Conservation (phyloP, 2,329 filamentous ascomycete genomes). For the Botrytis fragariae region DNA sequence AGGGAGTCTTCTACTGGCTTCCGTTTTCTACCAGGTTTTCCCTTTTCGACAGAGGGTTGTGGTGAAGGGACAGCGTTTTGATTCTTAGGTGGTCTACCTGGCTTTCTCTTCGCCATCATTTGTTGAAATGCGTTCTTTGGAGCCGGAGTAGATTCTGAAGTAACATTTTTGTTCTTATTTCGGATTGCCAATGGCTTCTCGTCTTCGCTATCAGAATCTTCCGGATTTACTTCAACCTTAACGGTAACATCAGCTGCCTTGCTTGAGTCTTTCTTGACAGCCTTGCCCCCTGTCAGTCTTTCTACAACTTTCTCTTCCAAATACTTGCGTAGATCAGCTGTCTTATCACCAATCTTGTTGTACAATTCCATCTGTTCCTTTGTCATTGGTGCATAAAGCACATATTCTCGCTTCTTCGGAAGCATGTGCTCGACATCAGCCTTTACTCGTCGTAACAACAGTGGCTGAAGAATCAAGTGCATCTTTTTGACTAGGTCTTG, state of each 20-base stretch:
- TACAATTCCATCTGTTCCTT: constrained; percentile 90
- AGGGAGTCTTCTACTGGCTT: constrained; percentile 45
- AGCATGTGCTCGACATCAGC: constrained; percentile 86
- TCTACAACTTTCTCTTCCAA: constrained; percentile 77
- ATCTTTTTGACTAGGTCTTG: constrained; percentile 81
- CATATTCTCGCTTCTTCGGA: constrained; percentile 96
- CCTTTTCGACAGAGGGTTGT: not conserved
- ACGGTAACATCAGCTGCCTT: constrained; percentile 20
- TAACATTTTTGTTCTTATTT: constrained; percentile 29
- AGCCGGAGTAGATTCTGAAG: constrained; percentile 15
- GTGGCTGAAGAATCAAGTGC: constrained; percentile 87
- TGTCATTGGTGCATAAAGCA: constrained; percentile 89
- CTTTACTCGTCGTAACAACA: constrained; percentile 84
- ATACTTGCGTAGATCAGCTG: constrained; percentile 65
- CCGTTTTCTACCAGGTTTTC: constrained; percentile 53
- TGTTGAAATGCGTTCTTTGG: constrained; percentile 48
- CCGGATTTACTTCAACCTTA: constrained; percentile 22
- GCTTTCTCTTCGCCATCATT: constrained; percentile 39
- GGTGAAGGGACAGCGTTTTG: not conserved
- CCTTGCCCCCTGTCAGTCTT: constrained; percentile 52
- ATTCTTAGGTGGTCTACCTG: constrained; percentile 12
- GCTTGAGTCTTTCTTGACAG: constrained; percentile 42
- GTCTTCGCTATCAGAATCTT: constrained; percentile 35
- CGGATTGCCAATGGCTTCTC: constrained; percentile 32
- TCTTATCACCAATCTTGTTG: constrained; percentile 58